Evolutionary conservation across 2,329 filamentous ascomycete species (phyloP).

Genomic region (Conoideocrella luteorostrata): DNA sequence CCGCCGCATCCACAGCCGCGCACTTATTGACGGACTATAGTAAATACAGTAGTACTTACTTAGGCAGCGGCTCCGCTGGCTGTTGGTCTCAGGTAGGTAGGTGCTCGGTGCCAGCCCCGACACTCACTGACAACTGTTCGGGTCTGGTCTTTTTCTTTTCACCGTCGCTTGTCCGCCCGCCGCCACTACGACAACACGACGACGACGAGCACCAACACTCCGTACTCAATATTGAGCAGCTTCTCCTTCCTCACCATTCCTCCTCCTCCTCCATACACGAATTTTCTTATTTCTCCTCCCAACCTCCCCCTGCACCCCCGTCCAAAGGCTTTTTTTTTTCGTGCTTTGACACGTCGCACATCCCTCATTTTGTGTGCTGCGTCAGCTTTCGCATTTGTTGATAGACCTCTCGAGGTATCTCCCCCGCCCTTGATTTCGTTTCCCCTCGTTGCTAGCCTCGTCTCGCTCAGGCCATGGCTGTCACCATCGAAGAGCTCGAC

Average conservation of each 20-base stretch:
- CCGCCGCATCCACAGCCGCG: background rate
- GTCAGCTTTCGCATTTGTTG: constrained; percentile 15
- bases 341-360: constrained; percentile 17
- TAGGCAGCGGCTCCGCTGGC: background rate
- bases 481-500: constrained; percentile 90
- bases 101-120: background rate
- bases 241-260: constrained; percentile 8
- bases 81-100: background rate
- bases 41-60: no score
- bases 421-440: constrained; percentile 22
- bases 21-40: no score
- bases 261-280: constrained; percentile 9
- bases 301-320: background rate
- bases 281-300: constrained; percentile 1
- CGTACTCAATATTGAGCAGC: constrained; percentile 7
- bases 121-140: background rate
- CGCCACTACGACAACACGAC: background rate
- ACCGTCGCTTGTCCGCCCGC: background rate
- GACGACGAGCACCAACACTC: constrained; percentile 1
- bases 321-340: constrained; percentile 3
- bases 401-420: constrained; percentile 14
- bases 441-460: constrained; percentile 22
- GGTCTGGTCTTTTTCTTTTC: background rate
- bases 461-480: constrained; percentile 47
- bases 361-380: constrained; percentile 18